Evolutionary conservation across 1,284 basidiomycete species (phyloP).

Genomic region (Trichosporon asahii): DNA sequence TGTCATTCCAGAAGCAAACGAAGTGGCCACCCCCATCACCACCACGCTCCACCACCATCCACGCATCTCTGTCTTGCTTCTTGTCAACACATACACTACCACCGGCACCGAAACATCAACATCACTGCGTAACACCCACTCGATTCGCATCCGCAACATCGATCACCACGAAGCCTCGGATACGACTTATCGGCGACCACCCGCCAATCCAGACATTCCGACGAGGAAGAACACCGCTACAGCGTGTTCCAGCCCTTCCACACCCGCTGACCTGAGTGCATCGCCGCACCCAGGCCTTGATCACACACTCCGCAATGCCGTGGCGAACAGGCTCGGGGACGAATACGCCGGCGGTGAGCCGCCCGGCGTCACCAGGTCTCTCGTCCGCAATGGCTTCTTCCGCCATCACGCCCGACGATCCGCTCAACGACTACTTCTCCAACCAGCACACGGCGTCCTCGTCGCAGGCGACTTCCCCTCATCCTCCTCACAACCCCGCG

Average conservation of each 20-base stretch:
- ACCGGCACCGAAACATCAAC: not conserved
- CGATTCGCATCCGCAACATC: not conserved
- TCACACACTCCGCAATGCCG: not conserved
- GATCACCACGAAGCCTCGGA: not conserved
- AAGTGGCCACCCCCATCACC: not conserved
- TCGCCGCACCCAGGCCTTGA: not conserved
- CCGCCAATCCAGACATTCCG: not conserved
- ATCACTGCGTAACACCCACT: not conserved
- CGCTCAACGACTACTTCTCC: constrained; percentile 29
- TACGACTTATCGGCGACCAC: not conserved
- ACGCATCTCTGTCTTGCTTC: not conserved
- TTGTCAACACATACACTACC: not conserved
- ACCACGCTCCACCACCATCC: not conserved
- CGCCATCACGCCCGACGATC: constrained; percentile 22
- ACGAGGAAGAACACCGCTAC: not conserved
- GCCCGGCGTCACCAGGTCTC: not conserved
- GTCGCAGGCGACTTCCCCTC: not conserved
- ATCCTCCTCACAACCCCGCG: not conserved
- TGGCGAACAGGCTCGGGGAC: not conserved
- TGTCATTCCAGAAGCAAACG: not conserved
- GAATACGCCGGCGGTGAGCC: not conserved
- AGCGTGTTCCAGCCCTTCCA: not conserved
- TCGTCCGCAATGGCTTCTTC: constrained; percentile 1
- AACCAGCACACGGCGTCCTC: not conserved
- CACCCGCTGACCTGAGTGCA: not conserved